Evolutionary conservation across 768 basidiomycete species (phyloP).

Genomic region (Leccinum barrowsii): DNA sequence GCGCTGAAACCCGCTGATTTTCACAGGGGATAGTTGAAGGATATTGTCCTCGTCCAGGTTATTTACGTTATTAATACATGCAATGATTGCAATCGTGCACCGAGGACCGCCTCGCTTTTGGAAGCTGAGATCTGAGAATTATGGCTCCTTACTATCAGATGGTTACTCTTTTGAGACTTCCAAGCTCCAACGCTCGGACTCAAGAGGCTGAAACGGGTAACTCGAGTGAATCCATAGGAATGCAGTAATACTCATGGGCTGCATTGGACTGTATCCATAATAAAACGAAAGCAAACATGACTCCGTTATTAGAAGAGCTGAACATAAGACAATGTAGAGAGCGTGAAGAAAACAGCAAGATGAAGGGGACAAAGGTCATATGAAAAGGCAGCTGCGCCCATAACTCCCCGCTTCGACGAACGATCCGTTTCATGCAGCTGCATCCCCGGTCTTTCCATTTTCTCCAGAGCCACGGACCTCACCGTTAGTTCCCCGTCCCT

Average conservation of each 20-base stretch:
- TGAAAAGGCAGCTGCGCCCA: conserved; percentile 17
- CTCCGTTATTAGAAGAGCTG: conserved; percentile 18
- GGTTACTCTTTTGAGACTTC: not conserved
- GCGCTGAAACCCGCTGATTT: too few species aligned
- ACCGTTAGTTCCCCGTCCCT: conserved; percentile 30
- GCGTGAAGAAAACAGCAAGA: conserved; percentile 7
- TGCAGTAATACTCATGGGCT: conserved; percentile 6
- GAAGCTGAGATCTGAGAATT: too few species aligned
- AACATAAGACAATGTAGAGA: conserved; percentile 11
- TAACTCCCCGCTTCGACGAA: conserved; percentile 16
- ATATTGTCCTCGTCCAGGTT: too few species aligned
- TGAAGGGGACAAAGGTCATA: conserved; percentile 10
- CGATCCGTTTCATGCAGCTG: conserved; percentile 20
- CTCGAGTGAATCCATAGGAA: conserved; percentile 12
- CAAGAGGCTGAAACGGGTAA: not conserved
- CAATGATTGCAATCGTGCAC: not conserved
- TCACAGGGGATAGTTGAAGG: too few species aligned
- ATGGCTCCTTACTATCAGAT: too few species aligned
- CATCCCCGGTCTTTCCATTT: conserved; percentile 25
- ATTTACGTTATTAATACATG: too few species aligned
- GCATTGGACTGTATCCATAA: conserved; percentile 14
- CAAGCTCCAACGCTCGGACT: not conserved
- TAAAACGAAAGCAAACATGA: conserved; percentile 21
- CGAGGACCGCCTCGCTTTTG: not conserved
- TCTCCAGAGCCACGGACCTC: conserved; percentile 29